Percentiles rank a stretch among this genome's conserved stretches.
phyloP scores from a whole-genome alignment of 2,329 filamentous ascomycete species.

The Alternaria solani region DNA sequence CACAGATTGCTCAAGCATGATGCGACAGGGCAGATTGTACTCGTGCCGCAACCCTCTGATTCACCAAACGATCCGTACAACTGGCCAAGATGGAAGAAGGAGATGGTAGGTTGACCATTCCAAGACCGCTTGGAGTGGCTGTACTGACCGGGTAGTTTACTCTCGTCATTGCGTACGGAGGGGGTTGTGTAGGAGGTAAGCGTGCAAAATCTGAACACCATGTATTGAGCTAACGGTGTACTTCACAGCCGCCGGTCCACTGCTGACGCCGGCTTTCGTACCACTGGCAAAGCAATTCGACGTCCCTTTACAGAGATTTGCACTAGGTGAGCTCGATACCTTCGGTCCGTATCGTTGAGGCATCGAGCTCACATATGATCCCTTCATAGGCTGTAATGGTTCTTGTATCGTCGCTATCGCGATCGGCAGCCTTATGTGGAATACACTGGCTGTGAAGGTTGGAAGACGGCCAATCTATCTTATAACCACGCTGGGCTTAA shows the following conservation, averaged over 20 bases:
- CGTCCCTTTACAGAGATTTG: slow-evolving; percentile 31
- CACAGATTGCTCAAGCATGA: slow-evolving; percentile 32
- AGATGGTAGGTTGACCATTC: slow-evolving; percentile 15
- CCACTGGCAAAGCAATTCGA: slow-evolving; percentile 28
- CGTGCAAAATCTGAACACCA: neutral
- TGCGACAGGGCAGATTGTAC: slow-evolving; percentile 51
- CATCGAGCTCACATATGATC: neutral
- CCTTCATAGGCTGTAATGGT: slow-evolving; percentile 23
- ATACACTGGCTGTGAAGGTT: slow-evolving; percentile 33
- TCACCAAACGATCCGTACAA: slow-evolving; percentile 62
- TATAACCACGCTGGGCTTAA: slow-evolving; percentile 29
- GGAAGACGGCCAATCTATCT: slow-evolving; percentile 34
- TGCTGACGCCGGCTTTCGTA: slow-evolving; percentile 35
- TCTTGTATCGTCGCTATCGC: slow-evolving; percentile 33
- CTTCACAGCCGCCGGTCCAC: slow-evolving; percentile 30
- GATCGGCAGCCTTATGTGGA: slow-evolving; percentile 30
- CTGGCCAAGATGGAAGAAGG: slow-evolving; percentile 52
- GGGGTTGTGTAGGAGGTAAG: slow-evolving; percentile 35
- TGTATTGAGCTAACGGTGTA: neutral
- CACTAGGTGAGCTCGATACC: slow-evolving; percentile 8
- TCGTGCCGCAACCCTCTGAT: slow-evolving; percentile 62
- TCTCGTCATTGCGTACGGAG: slow-evolving; percentile 32
- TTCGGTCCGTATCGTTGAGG: neutral
- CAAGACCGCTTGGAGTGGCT: accelerated
- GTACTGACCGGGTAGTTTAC: slow-evolving; percentile 23